These are phyloP conservation scores for Penicillium lividum DNA, from an alignment of 495 filamentous ascomycete genomes.

Conservation along the genomic window DNA sequence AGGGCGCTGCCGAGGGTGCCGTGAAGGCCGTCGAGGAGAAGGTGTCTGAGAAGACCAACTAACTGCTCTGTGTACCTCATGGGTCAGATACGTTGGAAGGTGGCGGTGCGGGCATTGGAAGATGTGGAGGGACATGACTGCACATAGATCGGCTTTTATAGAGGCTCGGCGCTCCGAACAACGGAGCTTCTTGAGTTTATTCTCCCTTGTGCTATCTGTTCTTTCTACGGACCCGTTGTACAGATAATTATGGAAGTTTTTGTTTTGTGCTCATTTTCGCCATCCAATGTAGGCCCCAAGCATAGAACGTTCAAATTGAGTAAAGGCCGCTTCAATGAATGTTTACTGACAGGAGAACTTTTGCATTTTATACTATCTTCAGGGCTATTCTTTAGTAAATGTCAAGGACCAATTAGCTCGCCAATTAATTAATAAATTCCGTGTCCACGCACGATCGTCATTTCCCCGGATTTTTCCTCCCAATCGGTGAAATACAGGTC, in stretches of 20 bases:
- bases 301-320: background rate
- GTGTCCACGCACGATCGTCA: constrained; percentile 1
- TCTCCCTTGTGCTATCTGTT: constrained; percentile 2
- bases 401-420: background rate
- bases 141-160: constrained; percentile 14
- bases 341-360: no score
- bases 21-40: constrained; percentile 28
- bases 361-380: no score
- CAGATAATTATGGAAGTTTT: constrained; percentile 22
- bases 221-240: constrained; percentile 25
- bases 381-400: background rate
- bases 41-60: constrained; percentile 30
- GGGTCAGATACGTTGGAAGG: background rate
- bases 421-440: background rate
- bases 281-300: background rate
- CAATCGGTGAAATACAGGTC: constrained; percentile 32
- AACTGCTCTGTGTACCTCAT: constrained; percentile 1
- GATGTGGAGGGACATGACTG: constrained; percentile 9
- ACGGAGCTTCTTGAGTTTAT: background rate
- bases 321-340: background rate
- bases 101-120: constrained; percentile 12
- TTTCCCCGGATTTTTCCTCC: constrained; percentile 36
- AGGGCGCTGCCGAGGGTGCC: constrained; percentile 19
- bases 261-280: background rate
- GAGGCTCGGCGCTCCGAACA: constrained; percentile 4